These are phyloP conservation scores for Pseudogymnoascus sp. DNA, from an alignment of 2,329 filamentous ascomycete genomes.

Conservation along the genomic window DNA sequence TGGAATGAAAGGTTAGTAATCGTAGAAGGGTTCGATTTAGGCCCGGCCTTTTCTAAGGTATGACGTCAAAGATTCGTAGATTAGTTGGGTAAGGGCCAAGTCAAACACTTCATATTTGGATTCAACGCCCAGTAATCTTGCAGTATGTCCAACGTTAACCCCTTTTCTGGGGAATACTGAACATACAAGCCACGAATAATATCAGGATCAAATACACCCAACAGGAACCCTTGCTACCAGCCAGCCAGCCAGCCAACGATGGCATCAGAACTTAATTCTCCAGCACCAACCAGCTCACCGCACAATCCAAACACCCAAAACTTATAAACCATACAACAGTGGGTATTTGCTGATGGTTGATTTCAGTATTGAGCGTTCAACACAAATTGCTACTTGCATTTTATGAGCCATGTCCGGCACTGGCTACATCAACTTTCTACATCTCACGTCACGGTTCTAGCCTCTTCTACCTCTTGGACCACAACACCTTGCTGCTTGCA, in stretches of 20 bases:
- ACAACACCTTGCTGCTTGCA: not conserved
- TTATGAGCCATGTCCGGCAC: too few species aligned
- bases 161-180: not conserved
- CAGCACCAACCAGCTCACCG: too few species aligned
- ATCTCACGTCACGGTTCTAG: not conserved
- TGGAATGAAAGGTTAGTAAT: conserved; percentile 1
- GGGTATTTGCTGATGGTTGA: too few species aligned
- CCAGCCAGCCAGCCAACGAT: too few species aligned
- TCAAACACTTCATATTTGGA: not conserved
- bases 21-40: not conserved
- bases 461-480: not conserved
- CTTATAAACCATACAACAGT: too few species aligned
- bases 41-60: not conserved
- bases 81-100: not conserved
- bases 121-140: not conserved
- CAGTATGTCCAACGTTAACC: not conserved
- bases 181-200: not conserved
- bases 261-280: too few species aligned
- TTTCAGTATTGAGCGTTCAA: too few species aligned
- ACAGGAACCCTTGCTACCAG: not conserved
- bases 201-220: not conserved
- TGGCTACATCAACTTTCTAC: not conserved
- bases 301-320: too few species aligned
- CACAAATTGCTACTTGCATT: too few species aligned
- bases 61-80: not conserved